Conservation (phyloP, 1,139 yeast genomes). For the Hemisphaericaspora xylofermentans region DNA sequence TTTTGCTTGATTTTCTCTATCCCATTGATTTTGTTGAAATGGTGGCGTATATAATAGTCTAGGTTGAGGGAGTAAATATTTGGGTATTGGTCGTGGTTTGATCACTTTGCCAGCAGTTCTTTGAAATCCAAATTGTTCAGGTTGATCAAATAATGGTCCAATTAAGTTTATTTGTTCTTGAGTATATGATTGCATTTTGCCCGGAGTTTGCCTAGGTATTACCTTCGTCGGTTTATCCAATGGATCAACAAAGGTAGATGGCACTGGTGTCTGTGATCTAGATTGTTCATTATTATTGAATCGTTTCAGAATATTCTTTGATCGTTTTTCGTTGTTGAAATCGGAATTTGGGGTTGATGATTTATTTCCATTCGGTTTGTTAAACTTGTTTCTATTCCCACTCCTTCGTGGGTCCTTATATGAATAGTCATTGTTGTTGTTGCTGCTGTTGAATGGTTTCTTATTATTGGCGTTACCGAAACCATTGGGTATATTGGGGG, state of each 20-base stretch:
- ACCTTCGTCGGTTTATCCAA: slow-evolving; percentile 21
- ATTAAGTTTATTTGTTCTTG: slow-evolving; percentile 23
- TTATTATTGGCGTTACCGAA: slow-evolving; percentile 11
- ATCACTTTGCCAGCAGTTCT: slow-evolving; percentile 4
- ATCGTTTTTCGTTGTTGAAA: slow-evolving; percentile 2
- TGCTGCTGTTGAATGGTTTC: slow-evolving; percentile 2
- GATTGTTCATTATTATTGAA: slow-evolving; percentile 3
- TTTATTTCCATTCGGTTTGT: slow-evolving; percentile 12
- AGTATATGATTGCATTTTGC: slow-evolving; percentile 22
- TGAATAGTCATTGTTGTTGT: slow-evolving; percentile 13
- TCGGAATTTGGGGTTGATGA: slow-evolving; percentile 3
- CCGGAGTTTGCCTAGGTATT: slow-evolving; percentile 24
- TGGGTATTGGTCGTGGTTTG: slow-evolving; percentile 34
- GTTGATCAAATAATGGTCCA: slow-evolving; percentile 30
- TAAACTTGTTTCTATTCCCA: slow-evolving; percentile 13
- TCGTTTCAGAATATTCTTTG: slow-evolving; percentile 7
- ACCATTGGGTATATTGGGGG: slow-evolving; percentile 10
- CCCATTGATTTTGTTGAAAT: slow-evolving; percentile 41
- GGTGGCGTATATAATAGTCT: slow-evolving; percentile 36
- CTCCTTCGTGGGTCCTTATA: slow-evolving; percentile 21
- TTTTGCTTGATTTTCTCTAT: slow-evolving; percentile 37
- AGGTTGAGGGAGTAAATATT: slow-evolving; percentile 38
- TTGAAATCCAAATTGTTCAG: slow-evolving; percentile 32
- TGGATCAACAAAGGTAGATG: slow-evolving; percentile 12
- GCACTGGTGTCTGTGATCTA: slow-evolving; percentile 2